A percentile compares a stretch with the other conserved stretches of the same genome.
Evolutionary conservation across 768 basidiomycete species (phyloP).

Genomic region (Bullera alba): DNA sequence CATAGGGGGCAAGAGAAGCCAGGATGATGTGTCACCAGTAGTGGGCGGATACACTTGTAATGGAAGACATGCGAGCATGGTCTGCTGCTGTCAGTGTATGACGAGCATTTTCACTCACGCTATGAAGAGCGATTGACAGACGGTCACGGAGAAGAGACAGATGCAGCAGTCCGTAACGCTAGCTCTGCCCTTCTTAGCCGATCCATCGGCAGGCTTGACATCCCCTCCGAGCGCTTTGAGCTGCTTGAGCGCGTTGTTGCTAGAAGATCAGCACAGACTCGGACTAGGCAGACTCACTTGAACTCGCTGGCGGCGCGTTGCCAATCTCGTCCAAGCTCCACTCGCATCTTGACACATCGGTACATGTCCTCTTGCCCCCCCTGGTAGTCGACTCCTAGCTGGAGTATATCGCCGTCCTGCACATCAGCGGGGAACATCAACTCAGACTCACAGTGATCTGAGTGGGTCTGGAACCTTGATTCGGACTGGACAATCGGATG

Average conservation of each 20-base stretch:
- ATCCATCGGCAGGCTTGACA: conserved; percentile 8
- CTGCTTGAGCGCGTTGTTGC: conserved; percentile 64
- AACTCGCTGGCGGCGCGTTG: conserved; percentile 80
- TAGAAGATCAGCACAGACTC: conserved; percentile 10
- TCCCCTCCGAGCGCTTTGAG: conserved; percentile 51
- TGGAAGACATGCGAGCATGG: conserved; percentile 82
- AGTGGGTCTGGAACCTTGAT: conserved; percentile 67
- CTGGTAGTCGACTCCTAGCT: conserved; percentile 95
- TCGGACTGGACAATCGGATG: conserved; percentile 74
- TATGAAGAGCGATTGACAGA: conserved; percentile 93
- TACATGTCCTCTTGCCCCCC: conserved; percentile 96
- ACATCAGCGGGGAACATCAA: background rate
- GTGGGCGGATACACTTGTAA: conserved; percentile 88
- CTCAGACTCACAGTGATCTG: conserved; percentile 54
- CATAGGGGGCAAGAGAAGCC: conserved; percentile 94
- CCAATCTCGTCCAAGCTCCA: conserved; percentile 88
- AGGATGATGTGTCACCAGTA: conserved; percentile 80
- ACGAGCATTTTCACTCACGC: conserved; percentile 48
- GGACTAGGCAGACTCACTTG: conserved; percentile 55
- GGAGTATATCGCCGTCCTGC: conserved; percentile 80
- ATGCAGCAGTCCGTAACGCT: conserved; percentile 75
- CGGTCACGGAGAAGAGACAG: conserved; percentile 82
- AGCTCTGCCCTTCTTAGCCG: conserved; percentile 34
- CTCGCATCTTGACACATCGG: conserved; percentile 89
- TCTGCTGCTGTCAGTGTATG: conserved; percentile 6